Conservation (phyloP, 805 yeast species). For the Ogataea saltuana region DNA sequence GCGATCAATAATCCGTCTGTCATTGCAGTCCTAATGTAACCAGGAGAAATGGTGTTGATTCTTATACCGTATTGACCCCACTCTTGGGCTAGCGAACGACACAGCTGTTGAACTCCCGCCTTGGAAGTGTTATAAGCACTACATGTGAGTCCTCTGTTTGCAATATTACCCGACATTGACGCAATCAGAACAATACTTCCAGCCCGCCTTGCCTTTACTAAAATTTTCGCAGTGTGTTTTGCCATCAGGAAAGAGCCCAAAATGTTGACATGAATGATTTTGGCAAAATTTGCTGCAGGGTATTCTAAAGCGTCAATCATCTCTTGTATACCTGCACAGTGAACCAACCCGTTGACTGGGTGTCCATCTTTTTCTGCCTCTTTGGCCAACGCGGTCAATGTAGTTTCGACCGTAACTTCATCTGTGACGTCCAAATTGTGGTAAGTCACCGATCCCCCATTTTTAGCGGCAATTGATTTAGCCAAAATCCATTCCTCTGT, state of each 20-base stretch:
- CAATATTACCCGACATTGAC: conserved; percentile 53
- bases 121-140: conserved; percentile 50
- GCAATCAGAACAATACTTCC: conserved; percentile 55
- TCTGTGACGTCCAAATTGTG: conserved; percentile 18
- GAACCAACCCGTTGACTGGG: conserved; percentile 18
- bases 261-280: conserved; percentile 18
- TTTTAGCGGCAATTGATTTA: conserved; percentile 11
- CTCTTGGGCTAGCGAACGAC: conserved; percentile 46
- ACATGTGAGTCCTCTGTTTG: conserved; percentile 51
- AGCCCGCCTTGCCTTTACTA: conserved; percentile 15
- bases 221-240: conserved; percentile 18
- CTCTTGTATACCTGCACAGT: conserved; percentile 22
- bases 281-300: conserved; percentile 16
- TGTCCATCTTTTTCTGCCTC: conserved; percentile 15
- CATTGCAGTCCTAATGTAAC: conserved; percentile 50
- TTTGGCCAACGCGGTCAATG: conserved; percentile 9
- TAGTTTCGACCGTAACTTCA: conserved; percentile 14
- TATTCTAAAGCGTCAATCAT: conserved; percentile 20
- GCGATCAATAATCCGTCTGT: conserved; percentile 44
- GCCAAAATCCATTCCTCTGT: conserved; percentile 19
- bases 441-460: conserved; percentile 14
- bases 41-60: conserved; percentile 51
- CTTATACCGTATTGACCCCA: conserved; percentile 53
- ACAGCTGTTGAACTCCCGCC: conserved; percentile 48
- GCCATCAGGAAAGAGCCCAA: conserved; percentile 22